Percentiles rank a stretch among this genome's conserved stretches.
Evolutionary conservation across 73 alveolate species (phyloP).

Genomic region (Paramecium octaurelia): DNA sequence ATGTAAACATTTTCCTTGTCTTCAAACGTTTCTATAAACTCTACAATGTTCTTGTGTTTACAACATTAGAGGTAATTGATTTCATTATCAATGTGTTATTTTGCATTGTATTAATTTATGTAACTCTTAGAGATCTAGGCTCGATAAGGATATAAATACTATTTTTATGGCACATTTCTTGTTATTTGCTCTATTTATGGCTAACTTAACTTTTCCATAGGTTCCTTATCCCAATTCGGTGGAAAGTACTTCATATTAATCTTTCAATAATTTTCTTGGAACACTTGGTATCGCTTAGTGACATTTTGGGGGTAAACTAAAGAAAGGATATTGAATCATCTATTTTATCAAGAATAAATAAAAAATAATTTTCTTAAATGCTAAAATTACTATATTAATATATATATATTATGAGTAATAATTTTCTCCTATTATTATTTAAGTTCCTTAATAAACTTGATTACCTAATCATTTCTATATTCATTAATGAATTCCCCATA

Average conservation of each 20-base stretch:
- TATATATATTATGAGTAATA: neutral
- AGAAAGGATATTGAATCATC: slow-evolving; percentile 3
- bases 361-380: neutral
- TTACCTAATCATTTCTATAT: too few relatives aligned
- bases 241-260: neutral
- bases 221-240: neutral
- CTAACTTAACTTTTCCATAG: slow-evolving; percentile 7
- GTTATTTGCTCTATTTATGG: neutral
- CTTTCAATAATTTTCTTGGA: neutral
- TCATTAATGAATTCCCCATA: too few relatives aligned
- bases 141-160: neutral
- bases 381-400: neutral
- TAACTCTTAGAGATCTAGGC: neutral
- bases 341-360: neutral
- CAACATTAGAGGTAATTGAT: neutral
- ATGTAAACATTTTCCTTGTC: neutral
- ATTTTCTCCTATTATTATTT: neutral
- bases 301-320: neutral
- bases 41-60: slow-evolving; percentile 1
- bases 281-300: neutral
- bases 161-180: slow-evolving; percentile 6
- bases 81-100: slow-evolving; percentile 14
- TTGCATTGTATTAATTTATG: neutral
- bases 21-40: neutral
- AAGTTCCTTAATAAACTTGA: neutral